Evolutionary conservation across 2,329 filamentous ascomycete genomes (phyloP).

Genomic region (Botryotinia globosa): DNA sequence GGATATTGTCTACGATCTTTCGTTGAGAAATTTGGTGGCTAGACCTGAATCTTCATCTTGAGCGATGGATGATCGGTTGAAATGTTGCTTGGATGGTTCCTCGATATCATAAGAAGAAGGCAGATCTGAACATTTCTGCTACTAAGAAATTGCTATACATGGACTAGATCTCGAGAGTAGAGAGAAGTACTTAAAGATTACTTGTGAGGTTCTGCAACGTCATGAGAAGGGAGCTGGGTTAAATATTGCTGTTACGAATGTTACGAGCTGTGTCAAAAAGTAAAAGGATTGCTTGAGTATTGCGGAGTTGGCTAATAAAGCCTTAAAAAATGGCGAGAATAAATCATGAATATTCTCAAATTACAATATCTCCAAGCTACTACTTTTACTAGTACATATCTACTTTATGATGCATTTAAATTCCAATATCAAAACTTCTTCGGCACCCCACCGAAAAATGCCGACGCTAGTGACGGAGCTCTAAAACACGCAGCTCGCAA

Average conservation of each 20-base stretch:
- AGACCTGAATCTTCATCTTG: conserved; percentile 24
- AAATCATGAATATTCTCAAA: background rate
- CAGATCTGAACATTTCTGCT: background rate
- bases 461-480: conserved; percentile 19
- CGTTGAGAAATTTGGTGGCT: conserved; percentile 76
- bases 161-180: background rate
- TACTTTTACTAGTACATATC: background rate
- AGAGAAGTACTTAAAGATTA: background rate
- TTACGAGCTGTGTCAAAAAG: background rate
- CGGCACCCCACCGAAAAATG: conserved; percentile 3
- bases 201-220: background rate
- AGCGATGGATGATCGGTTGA: background rate
- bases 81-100: background rate
- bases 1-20: conserved; percentile 95
- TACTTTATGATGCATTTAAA: background rate
- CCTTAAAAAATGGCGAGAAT: background rate
- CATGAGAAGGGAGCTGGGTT: background rate
- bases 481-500: conserved; percentile 7
- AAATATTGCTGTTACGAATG: background rate
- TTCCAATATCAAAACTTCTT: conserved; percentile 6
- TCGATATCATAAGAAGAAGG: background rate
- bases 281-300: background rate
- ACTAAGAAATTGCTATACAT: background rate
- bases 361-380: background rate
- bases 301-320: background rate